Base-by-base conservation (phyloP, 352 stramenopile genomes). In the Phytophthora uliginosa region DNA sequence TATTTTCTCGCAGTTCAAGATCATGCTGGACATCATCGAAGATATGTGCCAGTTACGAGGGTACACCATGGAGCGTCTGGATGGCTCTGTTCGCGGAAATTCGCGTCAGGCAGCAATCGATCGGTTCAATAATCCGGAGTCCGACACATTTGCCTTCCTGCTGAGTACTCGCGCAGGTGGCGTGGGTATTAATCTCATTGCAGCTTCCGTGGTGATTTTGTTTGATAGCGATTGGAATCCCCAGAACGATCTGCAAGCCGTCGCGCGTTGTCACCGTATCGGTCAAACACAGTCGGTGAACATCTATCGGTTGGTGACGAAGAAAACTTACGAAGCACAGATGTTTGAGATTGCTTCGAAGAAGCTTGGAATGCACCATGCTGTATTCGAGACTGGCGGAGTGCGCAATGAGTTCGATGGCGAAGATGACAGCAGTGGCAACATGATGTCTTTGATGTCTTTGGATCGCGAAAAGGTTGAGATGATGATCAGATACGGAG, bases 331-430 rank as follows among this genome's bases (percentile, higher is more conserved):
- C 72, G 98, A 99, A 83, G 96, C 98, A 51, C 97, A 99, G 73
- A 99, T 99, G 97, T 99, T 99, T 86, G 97, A 99, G 62, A 98
- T 99, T 67, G 98, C 98, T 15, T 99, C 90, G 24, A 99, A 98
- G 78, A 99, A 99, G 78, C 86, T 99, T 7, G 98, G 98, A 10
- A 96, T 99, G 74, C 97, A 99, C 78, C 98, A 99, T 67, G 98
- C 98, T 36, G 95, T 99, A 20, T 96, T 99, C 28, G 98, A 99
- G 61, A 99, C 97, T 28, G 89, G 91, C 52, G 90, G 90, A 67
- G 89, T 97, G 38, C 89, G 90, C 18, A 97, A 97, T 48, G 91
- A 97, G 56, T 99, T 99, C 71, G 95, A 97, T 52, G 93, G 97
- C 66, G 94, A 98, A 63, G 94, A 99, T 58, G 95, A 98, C 48